Percentiles rank a stretch among this genome's conserved stretches.
phyloP scores from a whole-genome alignment of 2,329 filamentous ascomycete species.

The Chrysosphaeria jannelii region DNA sequence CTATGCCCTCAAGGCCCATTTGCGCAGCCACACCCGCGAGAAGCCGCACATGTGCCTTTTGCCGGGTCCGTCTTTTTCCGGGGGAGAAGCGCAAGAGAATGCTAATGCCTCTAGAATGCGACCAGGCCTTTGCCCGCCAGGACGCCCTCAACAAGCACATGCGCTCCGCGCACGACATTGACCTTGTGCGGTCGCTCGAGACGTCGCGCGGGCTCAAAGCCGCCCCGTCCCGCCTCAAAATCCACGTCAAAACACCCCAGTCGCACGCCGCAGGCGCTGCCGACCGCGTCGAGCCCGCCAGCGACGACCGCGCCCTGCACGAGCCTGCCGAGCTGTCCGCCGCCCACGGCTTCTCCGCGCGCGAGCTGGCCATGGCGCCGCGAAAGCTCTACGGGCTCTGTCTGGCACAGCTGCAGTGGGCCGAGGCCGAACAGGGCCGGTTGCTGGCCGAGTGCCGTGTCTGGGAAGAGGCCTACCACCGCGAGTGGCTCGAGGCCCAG shows the following conservation, averaged over 20 bases:
- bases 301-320: constrained; percentile 14
- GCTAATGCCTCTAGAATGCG: constrained; percentile 41
- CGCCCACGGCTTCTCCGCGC: constrained; percentile 30
- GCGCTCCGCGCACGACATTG: constrained; percentile 93
- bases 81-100: too few relatives aligned
- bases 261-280: constrained; percentile 26
- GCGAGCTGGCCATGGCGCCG: constrained; percentile 29
- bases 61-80: constrained; percentile 31
- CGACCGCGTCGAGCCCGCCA: constrained; percentile 14
- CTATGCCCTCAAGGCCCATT: constrained; percentile 86
- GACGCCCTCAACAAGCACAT: constrained; percentile 95
- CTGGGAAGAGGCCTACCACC: constrained; percentile 33
- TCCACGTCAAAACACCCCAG: constrained; percentile 30
- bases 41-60: constrained; percentile 95
- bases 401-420: constrained; percentile 42
- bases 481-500: constrained; percentile 58
- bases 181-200: constrained; percentile 57
- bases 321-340: constrained; percentile 21
- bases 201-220: constrained; percentile 32
- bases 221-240: constrained; percentile 22
- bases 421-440: constrained; percentile 30
- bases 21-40: constrained; percentile 91
- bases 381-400: constrained; percentile 35
- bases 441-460: constrained; percentile 33
- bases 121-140: constrained; percentile 82